phyloP scores from a whole-genome alignment of 495 filamentous ascomycete genomes.

The Polyplosphaeria fusca region DNA sequence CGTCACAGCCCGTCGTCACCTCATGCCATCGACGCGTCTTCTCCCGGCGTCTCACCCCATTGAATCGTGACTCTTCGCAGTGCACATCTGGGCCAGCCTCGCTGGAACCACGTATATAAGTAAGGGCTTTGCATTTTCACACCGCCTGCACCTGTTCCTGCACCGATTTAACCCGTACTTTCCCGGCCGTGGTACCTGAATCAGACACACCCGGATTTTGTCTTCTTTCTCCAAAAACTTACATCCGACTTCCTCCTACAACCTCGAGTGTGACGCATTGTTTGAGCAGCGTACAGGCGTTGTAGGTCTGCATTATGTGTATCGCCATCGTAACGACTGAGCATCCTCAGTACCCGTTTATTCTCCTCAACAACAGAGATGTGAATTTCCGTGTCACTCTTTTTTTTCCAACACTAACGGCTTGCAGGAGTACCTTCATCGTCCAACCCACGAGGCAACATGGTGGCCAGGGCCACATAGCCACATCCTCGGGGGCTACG shows the following conservation, averaged over 20 bases:
- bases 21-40: not conserved
- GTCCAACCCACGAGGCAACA: slow-evolving; percentile 75
- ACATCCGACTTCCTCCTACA: not conserved
- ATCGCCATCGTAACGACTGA: slow-evolving; percentile 86
- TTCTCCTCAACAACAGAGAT: slow-evolving; percentile 91
- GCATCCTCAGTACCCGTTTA: slow-evolving; percentile 85
- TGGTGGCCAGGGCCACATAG: slow-evolving; percentile 72
- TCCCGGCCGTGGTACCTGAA: not conserved
- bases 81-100: slow-evolving; percentile 8
- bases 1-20: not conserved
- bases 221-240: not conserved
- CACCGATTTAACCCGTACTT: slow-evolving; percentile 8
- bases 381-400: slow-evolving; percentile 47
- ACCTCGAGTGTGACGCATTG: no score
- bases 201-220: not conserved
- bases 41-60: slow-evolving; percentile 4
- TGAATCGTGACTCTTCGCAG: slow-evolving; percentile 21
- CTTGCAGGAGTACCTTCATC: slow-evolving; percentile 70
- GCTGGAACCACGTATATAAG: slow-evolving; percentile 32
- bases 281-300: not conserved
- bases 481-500: slow-evolving; percentile 65
- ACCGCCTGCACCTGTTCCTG: slow-evolving; percentile 18
- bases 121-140: slow-evolving; percentile 18
- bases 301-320: slow-evolving; percentile 63
- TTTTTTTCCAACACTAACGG: slow-evolving; percentile 4